Base-by-base conservation (phyloP, 306 rosid genomes). In the Canavalia gladiata region DNA sequence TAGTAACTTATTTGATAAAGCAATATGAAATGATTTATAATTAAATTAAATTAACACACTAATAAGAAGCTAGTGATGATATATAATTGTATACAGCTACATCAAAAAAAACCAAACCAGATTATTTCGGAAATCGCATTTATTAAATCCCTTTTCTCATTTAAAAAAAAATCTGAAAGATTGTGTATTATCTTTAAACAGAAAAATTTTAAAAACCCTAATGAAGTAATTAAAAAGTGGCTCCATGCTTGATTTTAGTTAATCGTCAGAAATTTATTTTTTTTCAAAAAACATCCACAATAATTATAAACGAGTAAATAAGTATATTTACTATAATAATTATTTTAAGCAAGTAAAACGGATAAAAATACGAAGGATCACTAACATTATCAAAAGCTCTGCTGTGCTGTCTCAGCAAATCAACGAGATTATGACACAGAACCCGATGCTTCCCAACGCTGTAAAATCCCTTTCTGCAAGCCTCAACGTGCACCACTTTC, bases 381-480 rank as follows among this genome's bases (percentile, higher is more conserved):
- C 98, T 80, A 63, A 95, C 99, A 74, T 88, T 88, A 71, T 91
- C 96, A 45, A 95, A 91, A 78, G 97, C 98, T 89, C 98, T 91
- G 87, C 97, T 95, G 33, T 91, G 91, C 86, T 93, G 99, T 13
- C 99, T 92, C 49, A 93, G 80, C 87, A 95, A 85, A 87, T 95
- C 99, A 47, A 95, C 90, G 3, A 95, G 94, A 87, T 88, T 95
- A 85, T 93, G 98, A 77, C 94, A 81, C 76, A 93, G 84, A 84
- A 91, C 86, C 63, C 96, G 85, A 86, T 88, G 97, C 90, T 89
- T 95, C 68, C 97, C 98, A 81, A 91, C 87, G 75, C 92, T 88
- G 63, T 82, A 90, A 77, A 95, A 95, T 12, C 99, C 99, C 77
- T 91, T 93, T 68, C 91, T 85, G 89, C 98, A 91, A 83, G 96